Conservation (phyloP, 2,329 filamentous ascomycete species). For the Aspergillus terreus region DNA sequence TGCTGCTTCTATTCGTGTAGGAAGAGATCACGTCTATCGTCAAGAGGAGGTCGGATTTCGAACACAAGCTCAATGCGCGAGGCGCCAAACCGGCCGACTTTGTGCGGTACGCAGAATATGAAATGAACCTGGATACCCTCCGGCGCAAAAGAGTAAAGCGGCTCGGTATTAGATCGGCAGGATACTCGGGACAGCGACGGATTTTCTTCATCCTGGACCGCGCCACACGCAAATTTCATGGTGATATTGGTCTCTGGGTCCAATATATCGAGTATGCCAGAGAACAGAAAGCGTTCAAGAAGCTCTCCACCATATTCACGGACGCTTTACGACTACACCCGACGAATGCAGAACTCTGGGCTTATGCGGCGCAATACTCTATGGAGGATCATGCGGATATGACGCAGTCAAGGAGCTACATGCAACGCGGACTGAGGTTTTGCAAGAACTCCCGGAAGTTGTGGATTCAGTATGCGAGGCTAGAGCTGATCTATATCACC, state of each 20-base stretch:
- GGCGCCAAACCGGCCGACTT: constrained; percentile 75
- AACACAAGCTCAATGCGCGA: constrained; percentile 82
- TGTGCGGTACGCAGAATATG: constrained; percentile 73
- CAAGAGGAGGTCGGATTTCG: constrained; percentile 85
- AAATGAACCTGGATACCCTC: constrained; percentile 66
- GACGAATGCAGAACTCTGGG: constrained; percentile 77
- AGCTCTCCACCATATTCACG: constrained; percentile 58
- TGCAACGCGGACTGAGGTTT: constrained; percentile 88
- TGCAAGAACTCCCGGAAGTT: constrained; percentile 70
- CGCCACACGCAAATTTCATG: constrained; percentile 77
- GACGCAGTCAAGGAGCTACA: constrained; percentile 74
- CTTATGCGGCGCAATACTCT: constrained; percentile 72
- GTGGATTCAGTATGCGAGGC: constrained; percentile 85
- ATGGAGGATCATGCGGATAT: constrained; percentile 82
- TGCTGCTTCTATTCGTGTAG: constrained; percentile 39
- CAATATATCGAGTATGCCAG: constrained; percentile 82
- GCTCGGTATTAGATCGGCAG: constrained; percentile 69
- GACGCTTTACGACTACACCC: constrained; percentile 80
- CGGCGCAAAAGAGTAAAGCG: constrained; percentile 79
- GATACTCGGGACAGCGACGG: constrained; percentile 71
- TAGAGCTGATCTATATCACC: constrained; percentile 88
- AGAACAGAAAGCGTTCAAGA: constrained; percentile 61
- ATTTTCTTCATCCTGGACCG: constrained; percentile 89
- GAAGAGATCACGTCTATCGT: constrained; percentile 89
- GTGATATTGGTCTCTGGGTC: constrained; percentile 78